Percentiles rank a stretch among this genome's conserved stretches.
These are phyloP conservation scores for Cutaneotrichosporon curvatum DNA, from an alignment of 1,284 basidiomycete genomes.

Conservation along the genomic window DNA sequence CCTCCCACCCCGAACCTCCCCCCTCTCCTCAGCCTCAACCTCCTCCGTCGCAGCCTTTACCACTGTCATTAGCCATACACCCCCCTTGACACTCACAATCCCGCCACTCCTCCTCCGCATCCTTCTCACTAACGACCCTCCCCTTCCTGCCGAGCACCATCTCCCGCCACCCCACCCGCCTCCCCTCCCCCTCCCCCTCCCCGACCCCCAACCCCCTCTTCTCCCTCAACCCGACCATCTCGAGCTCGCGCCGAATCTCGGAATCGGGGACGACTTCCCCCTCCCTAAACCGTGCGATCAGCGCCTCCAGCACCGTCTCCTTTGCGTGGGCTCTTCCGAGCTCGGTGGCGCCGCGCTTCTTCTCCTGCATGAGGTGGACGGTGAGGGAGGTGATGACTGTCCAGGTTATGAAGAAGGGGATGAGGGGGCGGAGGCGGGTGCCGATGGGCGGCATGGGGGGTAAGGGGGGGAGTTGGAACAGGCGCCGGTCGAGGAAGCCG, in stretches of 20 bases:
- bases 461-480: not conserved
- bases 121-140: conserved; percentile 23
- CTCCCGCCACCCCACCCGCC: conserved; percentile 38
- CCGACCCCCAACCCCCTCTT: conserved; percentile 14
- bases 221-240: conserved; percentile 44
- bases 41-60: not conserved
- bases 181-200: conserved; percentile 20
- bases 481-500: not conserved
- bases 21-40: not conserved
- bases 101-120: conserved; percentile 10
- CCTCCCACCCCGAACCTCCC: not conserved
- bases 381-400: conserved; percentile 41
- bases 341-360: conserved; percentile 28
- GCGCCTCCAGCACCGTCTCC: conserved; percentile 30
- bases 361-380: conserved; percentile 33
- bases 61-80: too few relatives aligned
- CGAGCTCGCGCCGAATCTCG: conserved; percentile 41
- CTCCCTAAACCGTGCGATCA: conserved; percentile 21
- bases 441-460: conserved; percentile 32
- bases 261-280: conserved; percentile 25
- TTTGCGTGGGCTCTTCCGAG: conserved; percentile 27
- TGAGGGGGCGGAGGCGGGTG: conserved; percentile 32
- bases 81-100: conserved; percentile 13
- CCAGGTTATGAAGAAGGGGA: conserved; percentile 45
- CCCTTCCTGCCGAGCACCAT: conserved; percentile 32